A percentile compares a stretch with the other conserved stretches of the same genome.
These are phyloP conservation scores for Cercospora brassicicola DNA, from an alignment of 2,329 filamentous ascomycete species.

Conservation along the genomic window DNA sequence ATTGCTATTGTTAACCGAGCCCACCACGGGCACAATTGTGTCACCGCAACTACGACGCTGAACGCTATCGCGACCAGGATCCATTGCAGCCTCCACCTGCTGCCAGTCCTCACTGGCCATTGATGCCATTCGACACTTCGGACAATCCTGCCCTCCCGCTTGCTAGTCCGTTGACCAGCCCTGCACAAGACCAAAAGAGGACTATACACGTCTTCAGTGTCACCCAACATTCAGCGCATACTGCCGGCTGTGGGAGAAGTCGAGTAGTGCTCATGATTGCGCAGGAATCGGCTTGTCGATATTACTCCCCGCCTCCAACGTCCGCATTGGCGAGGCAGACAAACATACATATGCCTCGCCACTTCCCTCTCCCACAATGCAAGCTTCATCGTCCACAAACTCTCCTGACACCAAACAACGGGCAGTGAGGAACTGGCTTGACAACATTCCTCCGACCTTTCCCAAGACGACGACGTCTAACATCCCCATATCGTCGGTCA, in stretches of 20 bases:
- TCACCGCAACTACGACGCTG: constrained; percentile 19
- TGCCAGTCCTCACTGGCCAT: constrained; percentile 14
- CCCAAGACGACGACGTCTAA: neutral
- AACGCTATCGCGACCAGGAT: neutral
- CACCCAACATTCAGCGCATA: constrained; percentile 24
- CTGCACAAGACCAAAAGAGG: constrained; percentile 26
- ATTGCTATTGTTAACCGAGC: constrained; percentile 29
- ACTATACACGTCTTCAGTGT: constrained; percentile 20
- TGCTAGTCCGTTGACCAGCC: constrained; percentile 13
- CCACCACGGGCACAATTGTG: constrained; percentile 20
- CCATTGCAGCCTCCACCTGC: neutral
- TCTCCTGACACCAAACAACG: constrained; percentile 8
- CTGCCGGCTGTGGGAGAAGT: constrained; percentile 20
- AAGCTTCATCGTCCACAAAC: constrained; percentile 9
- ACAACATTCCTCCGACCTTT: constrained; percentile 14
- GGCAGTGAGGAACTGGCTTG: constrained; percentile 15
- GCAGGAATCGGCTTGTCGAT: constrained; percentile 17
- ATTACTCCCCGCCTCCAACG: constrained; percentile 10
- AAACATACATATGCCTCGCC: constrained; percentile 16
- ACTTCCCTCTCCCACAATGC: neutral
- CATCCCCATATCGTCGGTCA: constrained; percentile 5
- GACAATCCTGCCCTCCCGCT: constrained; percentile 13
- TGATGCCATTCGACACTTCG: constrained; percentile 13
- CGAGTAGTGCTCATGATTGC: constrained; percentile 16
- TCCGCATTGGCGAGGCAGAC: neutral